Percentiles rank a stretch among this genome's conserved stretches.
Conservation (phyloP, 441 rosid genomes). For the Metrosideros polymorpha region DNA sequence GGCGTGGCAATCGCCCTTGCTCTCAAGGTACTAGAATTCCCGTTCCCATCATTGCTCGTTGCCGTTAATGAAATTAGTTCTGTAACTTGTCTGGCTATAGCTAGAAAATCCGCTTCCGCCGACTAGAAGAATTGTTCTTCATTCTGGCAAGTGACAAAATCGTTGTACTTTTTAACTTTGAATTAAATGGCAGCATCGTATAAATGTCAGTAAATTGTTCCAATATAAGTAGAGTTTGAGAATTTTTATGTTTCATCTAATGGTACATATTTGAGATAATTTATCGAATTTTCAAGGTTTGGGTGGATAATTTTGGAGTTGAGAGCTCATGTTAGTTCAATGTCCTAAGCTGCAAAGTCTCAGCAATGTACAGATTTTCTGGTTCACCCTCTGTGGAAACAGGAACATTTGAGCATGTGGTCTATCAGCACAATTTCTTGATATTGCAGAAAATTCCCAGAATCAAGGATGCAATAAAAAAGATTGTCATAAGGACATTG, state of each 20-base stretch:
- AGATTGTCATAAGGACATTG: conserved; percentile 42
- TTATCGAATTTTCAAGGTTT: neutral
- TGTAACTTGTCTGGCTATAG: neutral
- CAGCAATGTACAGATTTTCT: neutral
- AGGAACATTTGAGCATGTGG: neutral
- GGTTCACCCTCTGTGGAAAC: neutral
- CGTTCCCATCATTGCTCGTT: neutral
- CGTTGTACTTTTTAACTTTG: neutral
- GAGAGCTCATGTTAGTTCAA: neutral
- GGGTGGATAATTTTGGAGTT: neutral
- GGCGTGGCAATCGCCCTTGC: conserved; percentile 69
- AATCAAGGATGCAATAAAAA: conserved; percentile 31
- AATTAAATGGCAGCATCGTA: neutral
- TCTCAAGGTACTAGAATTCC: conserved; percentile 37
- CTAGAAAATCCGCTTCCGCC: neutral
- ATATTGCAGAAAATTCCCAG: conserved; percentile 35
- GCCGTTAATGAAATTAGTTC: neutral
- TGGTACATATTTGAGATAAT: neutral
- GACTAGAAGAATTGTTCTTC: neutral
- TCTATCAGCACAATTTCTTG: neutral
- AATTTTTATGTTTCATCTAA: neutral
- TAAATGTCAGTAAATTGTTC: neutral
- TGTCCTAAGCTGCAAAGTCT: neutral
- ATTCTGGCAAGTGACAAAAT: neutral
- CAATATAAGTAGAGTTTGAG: neutral